phyloP scores from a whole-genome alignment of 2,329 filamentous ascomycete genomes.

The Penicillium sp. region DNA sequence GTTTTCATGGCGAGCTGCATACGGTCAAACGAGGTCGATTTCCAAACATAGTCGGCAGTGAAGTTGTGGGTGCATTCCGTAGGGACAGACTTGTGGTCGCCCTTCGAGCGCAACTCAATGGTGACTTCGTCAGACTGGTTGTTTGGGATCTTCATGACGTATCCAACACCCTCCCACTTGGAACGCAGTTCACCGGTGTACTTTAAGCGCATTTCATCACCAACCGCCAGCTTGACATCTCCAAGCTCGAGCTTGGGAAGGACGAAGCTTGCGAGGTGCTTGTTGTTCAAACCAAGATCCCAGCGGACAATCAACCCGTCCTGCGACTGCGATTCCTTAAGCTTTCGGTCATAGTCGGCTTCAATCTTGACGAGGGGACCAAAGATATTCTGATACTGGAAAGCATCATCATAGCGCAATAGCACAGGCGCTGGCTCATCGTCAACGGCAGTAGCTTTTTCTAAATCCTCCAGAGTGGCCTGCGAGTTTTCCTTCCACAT shows the following conservation, averaged over 20 bases:
- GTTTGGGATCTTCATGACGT: constrained; percentile 99
- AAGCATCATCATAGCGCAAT: constrained; percentile 93
- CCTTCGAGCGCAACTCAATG: constrained; percentile 90
- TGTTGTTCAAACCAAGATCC: constrained; percentile 96
- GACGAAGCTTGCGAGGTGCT: constrained; percentile 93
- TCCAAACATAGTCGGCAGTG: constrained; percentile 99
- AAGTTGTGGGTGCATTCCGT: constrained; percentile 98
- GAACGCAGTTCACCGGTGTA: constrained; percentile 93
- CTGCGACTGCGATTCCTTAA: constrained; percentile 97
- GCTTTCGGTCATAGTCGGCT: constrained; percentile 97
- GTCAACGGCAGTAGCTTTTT: constrained; percentile 89
- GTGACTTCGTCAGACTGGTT: constrained; percentile 98
- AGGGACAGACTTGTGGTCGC: constrained; percentile 93
- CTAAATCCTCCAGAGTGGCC: constrained; percentile 87
- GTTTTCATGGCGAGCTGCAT: constrained; percentile 99
- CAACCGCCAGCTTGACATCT: constrained; percentile 96
- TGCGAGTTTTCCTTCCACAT: constrained; percentile 96
- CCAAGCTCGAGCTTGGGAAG: constrained; percentile 96
- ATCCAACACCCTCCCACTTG: constrained; percentile 96
- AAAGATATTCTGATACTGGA: constrained; percentile 98
- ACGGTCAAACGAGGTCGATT: constrained; percentile 97
- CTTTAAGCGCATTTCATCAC: constrained; percentile 96
- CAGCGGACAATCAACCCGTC: constrained; percentile 93
- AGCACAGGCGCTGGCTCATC: constrained; percentile 94
- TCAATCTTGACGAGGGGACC: constrained; percentile 98